These are phyloP conservation scores for Aspergillus mulundensis DNA, from an alignment of 495 filamentous ascomycete genomes.

Conservation along the genomic window DNA sequence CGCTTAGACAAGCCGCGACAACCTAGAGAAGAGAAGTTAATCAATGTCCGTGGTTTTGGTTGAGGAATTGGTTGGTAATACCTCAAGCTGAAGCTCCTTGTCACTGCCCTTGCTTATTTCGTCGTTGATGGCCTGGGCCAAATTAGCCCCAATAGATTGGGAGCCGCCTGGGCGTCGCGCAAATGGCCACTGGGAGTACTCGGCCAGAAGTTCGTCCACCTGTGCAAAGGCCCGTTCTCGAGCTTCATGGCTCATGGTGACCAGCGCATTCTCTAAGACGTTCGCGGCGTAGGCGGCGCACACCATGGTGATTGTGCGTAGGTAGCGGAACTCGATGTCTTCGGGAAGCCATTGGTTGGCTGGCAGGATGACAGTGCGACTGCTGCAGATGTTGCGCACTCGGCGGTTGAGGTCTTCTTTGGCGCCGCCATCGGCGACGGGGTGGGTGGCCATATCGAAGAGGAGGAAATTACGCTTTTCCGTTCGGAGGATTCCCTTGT, in stretches of 20 bases:
- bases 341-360: slow-evolving; percentile 83
- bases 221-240: slow-evolving; percentile 92
- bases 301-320: slow-evolving; percentile 90
- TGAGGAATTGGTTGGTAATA: slow-evolving; percentile 25
- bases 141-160: slow-evolving; percentile 83
- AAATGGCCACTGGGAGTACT: slow-evolving; percentile 97
- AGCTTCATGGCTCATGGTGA: slow-evolving; percentile 87
- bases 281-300: slow-evolving; percentile 98
- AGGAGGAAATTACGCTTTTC: slow-evolving; percentile 99
- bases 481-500: slow-evolving; percentile 96
- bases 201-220: slow-evolving; percentile 90
- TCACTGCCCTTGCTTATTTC: slow-evolving; percentile 83
- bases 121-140: slow-evolving; percentile 82
- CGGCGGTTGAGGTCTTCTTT: slow-evolving; percentile 95
- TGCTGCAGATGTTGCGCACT: slow-evolving; percentile 88
- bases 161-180: slow-evolving; percentile 69
- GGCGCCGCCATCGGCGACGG: slow-evolving; percentile 93
- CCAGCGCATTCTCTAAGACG: slow-evolving; percentile 94
- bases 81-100: slow-evolving; percentile 93
- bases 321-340: slow-evolving; percentile 86
- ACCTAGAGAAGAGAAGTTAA: slow-evolving; percentile 46
- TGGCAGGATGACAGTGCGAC: slow-evolving; percentile 87
- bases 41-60: background rate
- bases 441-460: slow-evolving; percentile 99
- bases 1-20: slow-evolving; percentile 90